Percentiles rank a stretch among this genome's conserved stretches.
These are phyloP conservation scores for Zygosaccharomyces rouxii DNA, from an alignment of 805 yeast species.

Conservation along the genomic window DNA sequence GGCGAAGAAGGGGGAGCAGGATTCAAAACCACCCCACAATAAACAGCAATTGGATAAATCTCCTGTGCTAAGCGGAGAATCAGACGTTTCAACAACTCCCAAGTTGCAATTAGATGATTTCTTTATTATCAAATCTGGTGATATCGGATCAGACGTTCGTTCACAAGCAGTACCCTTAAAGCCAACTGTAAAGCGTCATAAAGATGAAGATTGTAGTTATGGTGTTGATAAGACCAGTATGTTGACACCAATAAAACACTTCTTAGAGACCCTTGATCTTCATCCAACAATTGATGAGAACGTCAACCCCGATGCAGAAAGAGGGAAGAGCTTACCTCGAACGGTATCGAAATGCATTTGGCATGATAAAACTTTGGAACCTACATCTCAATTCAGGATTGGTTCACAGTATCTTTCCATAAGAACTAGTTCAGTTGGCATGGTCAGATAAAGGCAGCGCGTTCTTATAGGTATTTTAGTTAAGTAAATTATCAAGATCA, in stretches of 20 bases:
- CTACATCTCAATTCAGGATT: background rate
- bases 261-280: background rate
- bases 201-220: background rate
- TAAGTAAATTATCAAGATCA: background rate
- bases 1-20: background rate
- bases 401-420: background rate
- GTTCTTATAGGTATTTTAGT: background rate
- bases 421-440: background rate
- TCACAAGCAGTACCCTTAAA: background rate
- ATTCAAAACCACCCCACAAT: background rate
- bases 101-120: background rate
- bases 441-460: background rate
- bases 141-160: background rate
- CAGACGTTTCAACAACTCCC: background rate
- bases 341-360: background rate
- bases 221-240: background rate
- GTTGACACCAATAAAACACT: background rate
- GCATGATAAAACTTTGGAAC: background rate
- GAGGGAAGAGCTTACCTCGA: background rate
- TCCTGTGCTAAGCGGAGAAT: background rate
- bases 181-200: background rate
- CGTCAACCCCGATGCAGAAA: background rate
- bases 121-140: background rate
- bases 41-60: background rate
- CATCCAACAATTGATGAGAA: background rate